Conservation (phyloP, 2,329 filamentous ascomycete genomes). For the Cladosporium halotolerans region DNA sequence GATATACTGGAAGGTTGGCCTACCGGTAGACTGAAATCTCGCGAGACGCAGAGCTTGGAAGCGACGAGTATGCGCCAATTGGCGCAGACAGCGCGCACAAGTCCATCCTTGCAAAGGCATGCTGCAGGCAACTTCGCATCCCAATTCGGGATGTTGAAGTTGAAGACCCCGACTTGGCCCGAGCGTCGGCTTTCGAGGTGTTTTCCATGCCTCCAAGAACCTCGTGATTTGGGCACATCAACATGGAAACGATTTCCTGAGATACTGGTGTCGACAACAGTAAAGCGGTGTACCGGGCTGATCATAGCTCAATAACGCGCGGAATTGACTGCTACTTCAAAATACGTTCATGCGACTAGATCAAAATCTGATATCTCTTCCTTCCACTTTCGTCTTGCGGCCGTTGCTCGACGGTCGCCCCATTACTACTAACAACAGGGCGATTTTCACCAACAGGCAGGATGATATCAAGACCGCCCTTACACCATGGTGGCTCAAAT, state of each 20-base stretch:
- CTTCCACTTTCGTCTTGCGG: constrained; percentile 20
- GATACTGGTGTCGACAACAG: no score
- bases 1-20: not conserved
- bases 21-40: not conserved
- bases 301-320: no score
- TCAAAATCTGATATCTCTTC: constrained; percentile 14
- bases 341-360: no score
- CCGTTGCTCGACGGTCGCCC: constrained; percentile 13
- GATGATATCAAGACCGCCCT: constrained; percentile 44
- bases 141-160: no score
- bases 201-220: no score
- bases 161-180: no score
- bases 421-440: constrained; percentile 25
- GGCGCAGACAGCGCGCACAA: constrained; percentile 6
- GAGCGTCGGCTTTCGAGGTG: no score
- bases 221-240: no score
- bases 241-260: no score
- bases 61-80: not conserved
- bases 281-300: no score
- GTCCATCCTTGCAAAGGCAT: constrained; percentile 8
- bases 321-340: no score
- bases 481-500: constrained; percentile 43
- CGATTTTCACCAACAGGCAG: constrained; percentile 47
- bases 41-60: not conserved
- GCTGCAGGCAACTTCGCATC: not conserved